Conservation (phyloP, 495 filamentous ascomycete genomes). For the Aspergillus bertholletiae region DNA sequence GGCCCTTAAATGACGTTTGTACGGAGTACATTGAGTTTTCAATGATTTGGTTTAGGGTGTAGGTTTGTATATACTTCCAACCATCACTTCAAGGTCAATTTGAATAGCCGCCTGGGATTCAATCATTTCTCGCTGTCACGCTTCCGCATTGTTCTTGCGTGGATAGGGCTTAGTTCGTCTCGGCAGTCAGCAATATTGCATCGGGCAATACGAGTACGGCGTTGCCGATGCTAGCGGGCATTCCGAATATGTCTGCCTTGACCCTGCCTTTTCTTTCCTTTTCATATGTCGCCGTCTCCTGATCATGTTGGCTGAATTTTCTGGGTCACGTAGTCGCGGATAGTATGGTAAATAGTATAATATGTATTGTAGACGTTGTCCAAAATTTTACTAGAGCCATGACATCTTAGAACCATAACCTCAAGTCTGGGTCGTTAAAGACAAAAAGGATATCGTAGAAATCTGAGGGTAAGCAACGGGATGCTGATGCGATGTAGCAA, state of each 20-base stretch:
- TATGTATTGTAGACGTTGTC: neutral
- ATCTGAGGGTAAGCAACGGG: neutral
- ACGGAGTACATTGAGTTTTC: too few relatives aligned
- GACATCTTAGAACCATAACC: neutral
- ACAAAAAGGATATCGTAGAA: neutral
- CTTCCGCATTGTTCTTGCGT: neutral
- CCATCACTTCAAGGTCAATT: too few relatives aligned
- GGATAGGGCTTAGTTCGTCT: neutral
- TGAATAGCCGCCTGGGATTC: too few relatives aligned
- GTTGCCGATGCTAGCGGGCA: neutral
- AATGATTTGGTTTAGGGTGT: too few relatives aligned
- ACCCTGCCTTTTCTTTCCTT: neutral
- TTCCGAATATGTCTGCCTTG: neutral
- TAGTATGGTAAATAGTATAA: neutral
- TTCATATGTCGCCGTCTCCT: too few relatives aligned
- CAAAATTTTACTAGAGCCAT: neutral
- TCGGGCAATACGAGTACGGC: neutral
- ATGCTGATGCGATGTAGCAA: conserved; percentile 2
- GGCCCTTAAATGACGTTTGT: neutral
- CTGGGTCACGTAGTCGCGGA: neutral
- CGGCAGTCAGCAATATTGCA: neutral
- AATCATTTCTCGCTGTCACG: too few relatives aligned
- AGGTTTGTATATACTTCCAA: too few relatives aligned
- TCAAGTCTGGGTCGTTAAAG: neutral
- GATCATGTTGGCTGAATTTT: too few relatives aligned